A percentile compares a stretch with the other conserved stretches of the same genome.
Evolutionary conservation across 495 filamentous ascomycete genomes (phyloP).

Genomic region (Hypomontagnella submonticulosa): DNA sequence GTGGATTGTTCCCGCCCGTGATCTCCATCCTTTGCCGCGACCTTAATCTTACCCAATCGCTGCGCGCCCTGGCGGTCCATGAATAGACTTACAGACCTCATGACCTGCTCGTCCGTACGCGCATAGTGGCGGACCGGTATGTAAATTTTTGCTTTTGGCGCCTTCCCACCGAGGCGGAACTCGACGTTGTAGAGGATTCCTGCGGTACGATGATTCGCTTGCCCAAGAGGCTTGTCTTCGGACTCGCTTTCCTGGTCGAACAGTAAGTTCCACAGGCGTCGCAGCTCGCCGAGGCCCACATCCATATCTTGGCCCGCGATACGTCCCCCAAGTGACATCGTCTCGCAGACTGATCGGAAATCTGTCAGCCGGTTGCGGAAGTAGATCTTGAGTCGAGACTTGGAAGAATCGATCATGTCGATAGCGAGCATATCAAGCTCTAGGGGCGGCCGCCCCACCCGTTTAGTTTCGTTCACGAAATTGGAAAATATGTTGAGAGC

Average conservation of each 20-base stretch:
- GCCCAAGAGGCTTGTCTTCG: conserved; percentile 24
- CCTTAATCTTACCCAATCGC: too few species aligned
- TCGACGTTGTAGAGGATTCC: conserved; percentile 55
- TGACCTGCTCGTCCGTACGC: conserved; percentile 2
- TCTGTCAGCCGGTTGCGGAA: conserved; percentile 43
- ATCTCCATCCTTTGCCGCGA: too few species aligned
- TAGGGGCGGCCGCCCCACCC: not conserved
- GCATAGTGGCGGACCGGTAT: conserved; percentile 50
- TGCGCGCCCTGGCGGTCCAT: conserved; percentile 9
- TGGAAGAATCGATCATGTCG: conserved; percentile 45
- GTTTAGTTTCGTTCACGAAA: conserved; percentile 18
- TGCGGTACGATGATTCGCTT: conserved; percentile 45
- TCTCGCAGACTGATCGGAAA: conserved; percentile 45
- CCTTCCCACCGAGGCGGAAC: conserved; percentile 34
- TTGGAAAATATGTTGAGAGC: conserved; percentile 27
- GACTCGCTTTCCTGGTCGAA: conserved; percentile 17
- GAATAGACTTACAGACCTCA: conserved; percentile 8
- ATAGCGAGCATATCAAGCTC: conserved; percentile 50
- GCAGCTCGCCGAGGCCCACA: conserved; percentile 31
- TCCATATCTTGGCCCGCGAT: conserved; percentile 18
- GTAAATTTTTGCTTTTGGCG: conserved; percentile 51
- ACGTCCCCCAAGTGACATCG: conserved; percentile 47
- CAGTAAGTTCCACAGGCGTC: conserved; percentile 29
- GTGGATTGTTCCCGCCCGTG: too few species aligned
- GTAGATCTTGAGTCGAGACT: conserved; percentile 54